Evolutionary conservation across 192 early-diverging fungal genomes (phyloP).

Genomic region (Phycomyces blakesleeanus): DNA sequence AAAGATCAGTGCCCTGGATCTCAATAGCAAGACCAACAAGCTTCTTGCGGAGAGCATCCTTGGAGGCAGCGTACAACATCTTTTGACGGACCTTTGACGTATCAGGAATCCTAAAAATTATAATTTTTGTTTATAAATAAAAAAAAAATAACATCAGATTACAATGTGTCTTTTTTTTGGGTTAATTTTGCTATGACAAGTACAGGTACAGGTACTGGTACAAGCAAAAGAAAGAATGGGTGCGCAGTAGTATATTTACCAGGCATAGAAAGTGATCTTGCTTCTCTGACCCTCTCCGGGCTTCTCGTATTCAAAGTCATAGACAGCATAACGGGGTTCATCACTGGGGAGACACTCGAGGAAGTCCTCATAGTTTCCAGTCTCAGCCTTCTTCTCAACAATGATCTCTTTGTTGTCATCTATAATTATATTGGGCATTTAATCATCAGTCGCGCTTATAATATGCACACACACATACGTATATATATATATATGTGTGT

Average conservation of each 20-base stretch:
- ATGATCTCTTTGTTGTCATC: conserved; percentile 62
- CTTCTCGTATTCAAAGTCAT: conserved; percentile 78
- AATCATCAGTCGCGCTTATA: not conserved
- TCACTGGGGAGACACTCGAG: conserved; percentile 54
- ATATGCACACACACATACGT: too few species aligned
- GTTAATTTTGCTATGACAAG: too few species aligned
- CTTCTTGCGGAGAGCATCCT: conserved; percentile 69
- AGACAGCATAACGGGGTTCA: conserved; percentile 83
- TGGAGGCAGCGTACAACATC: conserved; percentile 90
- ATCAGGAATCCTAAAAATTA: conserved; percentile 68
- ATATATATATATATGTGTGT: not conserved
- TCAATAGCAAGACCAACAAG: conserved; percentile 72
- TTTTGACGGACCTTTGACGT: conserved; percentile 69
- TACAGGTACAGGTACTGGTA: too few species aligned
- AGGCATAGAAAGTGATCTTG: conserved; percentile 84
- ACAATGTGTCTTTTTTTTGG: too few species aligned
- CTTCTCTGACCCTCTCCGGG: conserved; percentile 63
- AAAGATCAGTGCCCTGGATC: conserved; percentile 82
- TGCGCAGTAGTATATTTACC: conserved; percentile 60
- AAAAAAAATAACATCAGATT: too few species aligned
- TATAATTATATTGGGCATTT: conserved; percentile 14
- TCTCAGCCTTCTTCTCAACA: conserved; percentile 54
- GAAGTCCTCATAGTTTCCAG: conserved; percentile 67
- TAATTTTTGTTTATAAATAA: too few species aligned
- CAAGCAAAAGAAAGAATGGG: not conserved